Evolutionary conservation across 208 protist species (phyloP), one percentile per base, ranked within the genome.

Genomic region (Trypanosoma boissoni): DNA sequence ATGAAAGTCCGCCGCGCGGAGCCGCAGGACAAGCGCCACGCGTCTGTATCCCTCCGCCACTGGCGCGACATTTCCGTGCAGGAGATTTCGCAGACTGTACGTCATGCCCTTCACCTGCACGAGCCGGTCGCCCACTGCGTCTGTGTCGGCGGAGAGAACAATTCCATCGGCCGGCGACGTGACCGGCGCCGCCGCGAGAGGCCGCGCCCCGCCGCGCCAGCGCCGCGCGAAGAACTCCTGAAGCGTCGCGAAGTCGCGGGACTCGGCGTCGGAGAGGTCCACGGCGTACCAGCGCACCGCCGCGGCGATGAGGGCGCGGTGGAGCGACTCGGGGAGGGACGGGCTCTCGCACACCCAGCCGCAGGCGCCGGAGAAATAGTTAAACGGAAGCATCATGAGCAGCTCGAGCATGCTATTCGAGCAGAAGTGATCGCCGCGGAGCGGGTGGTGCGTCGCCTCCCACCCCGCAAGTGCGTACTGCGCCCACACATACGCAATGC

Each of bases 51-150:
- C 70, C 23, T 81, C 52, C 27, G 54, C 62, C 20, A 72, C 60
- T 18, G 64, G 64, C 9, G 48, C 58, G 20, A 64, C 32, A 1
- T 56, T 39, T 4, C 42, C 39, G 32, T 81, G 84, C 39, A 95
- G 67, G 23, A 95, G 74, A n/a, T 76, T 56, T 14, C 74, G 72
- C 26, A 88, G 54, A 52, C 71, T 72, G 68, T 92, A 92, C 3
- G 57, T 69, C 29, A 83, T 42, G 32, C 88, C 88, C 67, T 95
- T 95, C 4, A 95, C 84, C 62, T 92, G 88, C 39, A 90, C 68
- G 42, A 94, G 32, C 18, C 51, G 49, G n/a, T 83, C 79, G 8
- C 78, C 65, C 16, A 54, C 7, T 31, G 74, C 63, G 28, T 58
- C 37, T 23, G 81, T 74, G 8, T 80, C 44, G 41, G 89, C 49